A percentile compares a stretch with the other conserved stretches of the same genome.
Evolutionary conservation across 345 rosid species (phyloP).

Genomic region (Populus nigra): DNA sequence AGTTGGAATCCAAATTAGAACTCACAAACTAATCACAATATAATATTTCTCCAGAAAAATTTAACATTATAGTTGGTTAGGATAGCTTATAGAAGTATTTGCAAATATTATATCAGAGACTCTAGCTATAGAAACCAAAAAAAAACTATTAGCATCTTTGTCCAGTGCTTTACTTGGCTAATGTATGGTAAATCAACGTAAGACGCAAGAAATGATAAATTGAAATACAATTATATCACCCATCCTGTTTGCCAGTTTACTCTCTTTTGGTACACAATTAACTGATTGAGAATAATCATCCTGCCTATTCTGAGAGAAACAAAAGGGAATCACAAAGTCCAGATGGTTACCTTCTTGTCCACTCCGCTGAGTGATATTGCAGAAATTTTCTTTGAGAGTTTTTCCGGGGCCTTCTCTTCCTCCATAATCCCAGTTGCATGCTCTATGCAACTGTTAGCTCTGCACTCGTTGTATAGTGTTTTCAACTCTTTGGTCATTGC

Average conservation of each 20-base stretch:
- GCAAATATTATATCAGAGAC: background rate
- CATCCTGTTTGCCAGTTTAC: background rate
- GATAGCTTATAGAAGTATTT: background rate
- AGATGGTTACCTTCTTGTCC: slow-evolving; percentile 57
- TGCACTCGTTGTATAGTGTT: slow-evolving; percentile 58
- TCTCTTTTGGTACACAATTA: background rate
- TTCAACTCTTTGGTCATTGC: slow-evolving; percentile 55
- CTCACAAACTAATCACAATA: background rate
- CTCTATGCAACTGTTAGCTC: slow-evolving; percentile 87
- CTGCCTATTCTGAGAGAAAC: background rate
- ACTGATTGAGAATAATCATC: background rate
- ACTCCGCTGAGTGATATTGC: slow-evolving; percentile 57
- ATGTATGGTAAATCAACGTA: background rate
- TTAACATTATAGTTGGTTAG: background rate
- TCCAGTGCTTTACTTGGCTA: background rate
- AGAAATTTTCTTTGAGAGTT: slow-evolving; percentile 71
- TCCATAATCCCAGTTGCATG: slow-evolving; percentile 85
- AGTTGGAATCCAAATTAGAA: background rate
- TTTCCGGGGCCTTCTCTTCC: slow-evolving; percentile 74
- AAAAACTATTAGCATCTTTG: background rate
- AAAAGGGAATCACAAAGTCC: background rate
- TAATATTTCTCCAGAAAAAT: background rate
- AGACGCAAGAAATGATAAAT: background rate
- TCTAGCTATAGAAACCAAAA: background rate
- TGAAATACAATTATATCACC: background rate